Percentiles rank a stretch among this genome's conserved stretches.
Evolutionary conservation across 139 green algal species (phyloP).

Genomic region (Micractinium conductrix): DNA sequence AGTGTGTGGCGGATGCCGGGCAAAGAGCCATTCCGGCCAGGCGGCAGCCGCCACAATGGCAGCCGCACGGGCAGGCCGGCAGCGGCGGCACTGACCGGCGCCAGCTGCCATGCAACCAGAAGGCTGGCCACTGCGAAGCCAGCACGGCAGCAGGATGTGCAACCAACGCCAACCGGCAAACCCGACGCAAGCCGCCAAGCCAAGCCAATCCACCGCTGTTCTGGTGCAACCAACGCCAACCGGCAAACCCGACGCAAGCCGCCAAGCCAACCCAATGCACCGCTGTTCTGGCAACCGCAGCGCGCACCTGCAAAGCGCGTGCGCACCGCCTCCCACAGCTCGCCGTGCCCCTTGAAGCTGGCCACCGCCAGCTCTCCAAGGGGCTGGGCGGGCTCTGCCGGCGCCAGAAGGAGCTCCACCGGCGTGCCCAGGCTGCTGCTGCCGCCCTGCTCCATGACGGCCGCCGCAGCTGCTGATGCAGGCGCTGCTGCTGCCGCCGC

Average conservation of each 20-base stretch:
- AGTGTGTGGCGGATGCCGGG: no score
- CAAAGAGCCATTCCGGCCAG: no score
- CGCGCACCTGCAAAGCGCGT: slow-evolving; percentile 8
- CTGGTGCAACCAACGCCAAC: no score
- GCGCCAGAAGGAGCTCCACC: slow-evolving; percentile 14
- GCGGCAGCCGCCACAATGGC: background rate
- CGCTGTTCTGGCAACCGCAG: background rate
- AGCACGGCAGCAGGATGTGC: no score
- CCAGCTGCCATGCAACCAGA: no score
- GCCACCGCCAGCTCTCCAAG: slow-evolving; percentile 16
- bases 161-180: no score
- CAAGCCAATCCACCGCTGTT: no score
- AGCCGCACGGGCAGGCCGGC: background rate
- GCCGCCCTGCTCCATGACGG: background rate
- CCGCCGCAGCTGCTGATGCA: background rate
- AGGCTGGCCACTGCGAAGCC: no score
- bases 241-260: no score
- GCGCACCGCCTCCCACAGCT: slow-evolving; percentile 22
- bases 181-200: no score
- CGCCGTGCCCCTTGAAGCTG: background rate
- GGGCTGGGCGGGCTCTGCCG: background rate
- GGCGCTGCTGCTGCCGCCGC: background rate
- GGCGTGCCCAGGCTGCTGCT: background rate
- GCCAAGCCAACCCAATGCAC: background rate
- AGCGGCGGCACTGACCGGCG: no score